Conservation (phyloP, 192 early-diverging fungal species). For the Rhizophlyctis rosea region DNA sequence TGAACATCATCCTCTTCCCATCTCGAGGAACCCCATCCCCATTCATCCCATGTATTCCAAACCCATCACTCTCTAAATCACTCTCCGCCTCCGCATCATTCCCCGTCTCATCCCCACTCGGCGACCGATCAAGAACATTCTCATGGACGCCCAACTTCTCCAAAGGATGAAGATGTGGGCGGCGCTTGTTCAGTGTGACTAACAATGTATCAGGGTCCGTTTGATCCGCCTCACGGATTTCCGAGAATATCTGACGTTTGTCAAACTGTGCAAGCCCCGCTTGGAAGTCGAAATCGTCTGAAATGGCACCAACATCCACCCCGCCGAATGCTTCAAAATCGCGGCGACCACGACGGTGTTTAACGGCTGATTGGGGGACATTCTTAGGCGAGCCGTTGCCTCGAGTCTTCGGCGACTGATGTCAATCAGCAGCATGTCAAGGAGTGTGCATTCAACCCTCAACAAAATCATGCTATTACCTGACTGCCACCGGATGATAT, state of each 20-base stretch:
- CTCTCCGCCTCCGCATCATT: slow-evolving; percentile 49
- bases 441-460: background rate
- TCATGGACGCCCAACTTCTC: slow-evolving; percentile 55
- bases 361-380: too few relatives aligned
- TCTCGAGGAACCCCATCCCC: background rate
- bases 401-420: background rate
- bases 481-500: background rate
- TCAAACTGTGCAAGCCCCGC: slow-evolving; percentile 48
- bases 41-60: background rate
- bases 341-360: slow-evolving; percentile 1
- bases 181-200: slow-evolving; percentile 64
- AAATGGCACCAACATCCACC: slow-evolving; percentile 19
- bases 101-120: slow-evolving; percentile 43
- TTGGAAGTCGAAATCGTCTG: slow-evolving; percentile 50
- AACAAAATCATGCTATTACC: background rate
- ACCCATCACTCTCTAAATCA: slow-evolving; percentile 36
- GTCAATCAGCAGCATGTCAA: background rate
- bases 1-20: slow-evolving; percentile 5
- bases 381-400: background rate
- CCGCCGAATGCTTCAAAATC: slow-evolving; percentile 13
- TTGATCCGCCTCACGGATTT: slow-evolving; percentile 62
- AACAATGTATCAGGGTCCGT: slow-evolving; percentile 69
- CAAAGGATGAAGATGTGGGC: slow-evolving; percentile 24
- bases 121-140: slow-evolving; percentile 62
- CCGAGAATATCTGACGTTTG: slow-evolving; percentile 67